Conservation (phyloP, 2,329 filamentous ascomycete species). For the Xylaria sp. region DNA sequence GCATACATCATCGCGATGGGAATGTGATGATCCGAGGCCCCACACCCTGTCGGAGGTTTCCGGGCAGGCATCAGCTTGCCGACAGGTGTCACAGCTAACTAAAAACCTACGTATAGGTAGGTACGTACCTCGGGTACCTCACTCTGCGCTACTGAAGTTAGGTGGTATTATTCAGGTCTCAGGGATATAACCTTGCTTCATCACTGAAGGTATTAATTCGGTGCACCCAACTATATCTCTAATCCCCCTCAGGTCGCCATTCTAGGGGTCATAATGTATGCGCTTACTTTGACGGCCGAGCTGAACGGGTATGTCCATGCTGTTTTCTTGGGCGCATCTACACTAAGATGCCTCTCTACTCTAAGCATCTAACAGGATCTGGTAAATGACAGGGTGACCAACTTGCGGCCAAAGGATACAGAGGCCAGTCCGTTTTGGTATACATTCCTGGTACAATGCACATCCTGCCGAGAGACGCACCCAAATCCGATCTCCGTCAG, state of each 20-base stretch:
- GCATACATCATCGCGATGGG: neutral
- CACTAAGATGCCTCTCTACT: neutral
- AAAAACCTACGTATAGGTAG: neutral
- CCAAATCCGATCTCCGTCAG: slow-evolving; percentile 87
- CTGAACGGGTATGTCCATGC: slow-evolving; percentile 68
- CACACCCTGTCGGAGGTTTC: neutral
- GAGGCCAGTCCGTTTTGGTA: slow-evolving; percentile 90
- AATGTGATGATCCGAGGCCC: slow-evolving; percentile 17
- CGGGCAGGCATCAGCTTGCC: neutral
- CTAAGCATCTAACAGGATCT: slow-evolving; percentile 17
- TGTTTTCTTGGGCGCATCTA: neutral
- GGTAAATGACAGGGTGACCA: slow-evolving; percentile 76
- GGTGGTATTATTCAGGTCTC: too few relatives aligned
- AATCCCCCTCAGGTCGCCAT: slow-evolving; percentile 3
- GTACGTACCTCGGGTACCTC: too few relatives aligned
- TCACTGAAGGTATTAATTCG: too few relatives aligned
- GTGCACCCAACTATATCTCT: too few relatives aligned
- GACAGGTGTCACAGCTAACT: slow-evolving; percentile 6
- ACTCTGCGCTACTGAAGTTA: neutral
- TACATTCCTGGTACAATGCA: slow-evolving; percentile 98
- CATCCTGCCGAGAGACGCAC: slow-evolving; percentile 93
- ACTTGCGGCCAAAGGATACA: slow-evolving; percentile 86
- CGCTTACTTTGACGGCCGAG: slow-evolving; percentile 74
- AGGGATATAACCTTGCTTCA: too few relatives aligned
- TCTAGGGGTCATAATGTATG: slow-evolving; percentile 64